These are phyloP conservation scores for Microascus cirrosus DNA, from an alignment of 2,329 filamentous ascomycete genomes.

Conservation along the genomic window DNA sequence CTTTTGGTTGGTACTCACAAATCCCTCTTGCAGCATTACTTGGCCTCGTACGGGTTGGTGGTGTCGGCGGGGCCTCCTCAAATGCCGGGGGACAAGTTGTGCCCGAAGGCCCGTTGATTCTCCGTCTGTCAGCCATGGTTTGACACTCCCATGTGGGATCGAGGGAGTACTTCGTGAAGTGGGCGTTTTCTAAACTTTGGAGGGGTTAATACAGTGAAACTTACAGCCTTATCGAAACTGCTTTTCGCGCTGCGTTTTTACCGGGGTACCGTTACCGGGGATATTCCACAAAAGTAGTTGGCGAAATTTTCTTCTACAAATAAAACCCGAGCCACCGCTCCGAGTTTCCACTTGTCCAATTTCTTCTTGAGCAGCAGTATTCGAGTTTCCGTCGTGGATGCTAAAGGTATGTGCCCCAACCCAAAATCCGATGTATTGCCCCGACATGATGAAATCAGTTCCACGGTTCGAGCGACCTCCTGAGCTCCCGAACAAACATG, in stretches of 20 bases:
- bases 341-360: background rate
- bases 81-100: slow-evolving; percentile 67
- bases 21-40: slow-evolving; percentile 71
- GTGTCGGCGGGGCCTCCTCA: slow-evolving; percentile 32
- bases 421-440: background rate
- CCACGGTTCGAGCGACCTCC: slow-evolving; percentile 3
- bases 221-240: background rate
- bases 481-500: slow-evolving; percentile 43
- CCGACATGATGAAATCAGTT: slow-evolving; percentile 1
- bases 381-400: background rate
- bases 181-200: background rate
- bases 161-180: background rate
- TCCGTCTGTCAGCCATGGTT: slow-evolving; percentile 69
- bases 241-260: background rate
- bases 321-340: background rate
- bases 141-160: background rate
- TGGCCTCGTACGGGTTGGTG: slow-evolving; percentile 42
- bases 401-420: background rate
- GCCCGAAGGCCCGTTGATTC: slow-evolving; percentile 78
- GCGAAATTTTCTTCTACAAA: background rate
- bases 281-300: background rate
- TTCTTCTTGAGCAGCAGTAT: background rate
- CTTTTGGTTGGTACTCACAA: slow-evolving; percentile 44
- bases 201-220: background rate
- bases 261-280: background rate